Conservation (phyloP, 75 land plant genomes). For the Picea sitchensis region DNA sequence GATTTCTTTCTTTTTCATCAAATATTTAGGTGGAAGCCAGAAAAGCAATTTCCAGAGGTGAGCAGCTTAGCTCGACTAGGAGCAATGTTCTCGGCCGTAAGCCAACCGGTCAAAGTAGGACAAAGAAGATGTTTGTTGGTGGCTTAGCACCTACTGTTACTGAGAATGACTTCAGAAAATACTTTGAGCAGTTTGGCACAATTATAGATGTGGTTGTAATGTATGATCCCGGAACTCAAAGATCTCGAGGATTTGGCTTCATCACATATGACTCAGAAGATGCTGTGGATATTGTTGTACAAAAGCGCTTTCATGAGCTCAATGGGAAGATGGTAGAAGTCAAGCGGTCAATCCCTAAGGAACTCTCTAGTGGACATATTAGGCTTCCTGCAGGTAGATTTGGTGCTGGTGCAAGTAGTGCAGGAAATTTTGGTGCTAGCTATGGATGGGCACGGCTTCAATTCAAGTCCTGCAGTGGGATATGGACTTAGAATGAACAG, state of each 20-base stretch:
- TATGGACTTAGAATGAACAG: constrained; percentile 18
- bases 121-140: constrained; percentile 47
- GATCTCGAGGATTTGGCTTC: constrained; percentile 61
- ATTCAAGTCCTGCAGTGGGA: not conserved
- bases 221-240: constrained; percentile 57
- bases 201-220: constrained; percentile 59
- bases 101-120: constrained; percentile 20
- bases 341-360: constrained; percentile 95
- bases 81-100: constrained; percentile 16
- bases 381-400: not conserved
- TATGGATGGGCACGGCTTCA: constrained; percentile 16
- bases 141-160: constrained; percentile 52
- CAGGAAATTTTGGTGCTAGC: not conserved
- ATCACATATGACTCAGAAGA: constrained; percentile 95
- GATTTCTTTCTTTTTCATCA: not conserved
- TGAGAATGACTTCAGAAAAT: constrained; percentile 53
- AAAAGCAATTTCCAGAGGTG: constrained; percentile 56
- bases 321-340: constrained; percentile 98
- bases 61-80: constrained; percentile 15
- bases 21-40: constrained; percentile 49
- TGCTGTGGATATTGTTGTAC: constrained; percentile 79
- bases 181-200: constrained; percentile 59
- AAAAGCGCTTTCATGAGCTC: constrained; percentile 89
- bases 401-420: not conserved
- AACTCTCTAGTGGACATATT: constrained; percentile 9